Percentiles rank a stretch among this genome's conserved stretches.
Conservation (phyloP, 495 filamentous ascomycete species). For the Pseudoneurospora amorphoporcata region DNA sequence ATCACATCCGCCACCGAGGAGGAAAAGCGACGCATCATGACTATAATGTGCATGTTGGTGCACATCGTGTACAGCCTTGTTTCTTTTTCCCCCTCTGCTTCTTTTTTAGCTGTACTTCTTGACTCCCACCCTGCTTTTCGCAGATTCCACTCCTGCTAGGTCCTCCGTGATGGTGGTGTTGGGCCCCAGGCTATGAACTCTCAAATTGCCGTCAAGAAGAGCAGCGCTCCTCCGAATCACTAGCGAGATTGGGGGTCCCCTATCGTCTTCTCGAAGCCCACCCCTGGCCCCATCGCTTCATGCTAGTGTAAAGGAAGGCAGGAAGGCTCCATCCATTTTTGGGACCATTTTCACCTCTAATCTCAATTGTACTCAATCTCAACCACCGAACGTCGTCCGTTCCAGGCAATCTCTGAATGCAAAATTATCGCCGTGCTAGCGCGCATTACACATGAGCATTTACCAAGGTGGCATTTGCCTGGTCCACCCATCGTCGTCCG, state of each 20-base stretch:
- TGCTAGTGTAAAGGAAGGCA: conserved; percentile 13
- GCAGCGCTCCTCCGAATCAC: conserved; percentile 21
- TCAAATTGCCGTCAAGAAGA: conserved; percentile 23
- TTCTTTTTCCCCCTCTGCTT: conserved; percentile 5
- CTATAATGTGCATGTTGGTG: background rate
- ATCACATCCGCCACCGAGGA: conserved; percentile 3
- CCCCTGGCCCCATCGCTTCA: conserved; percentile 27
- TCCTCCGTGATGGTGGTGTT: background rate
- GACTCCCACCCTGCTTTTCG: conserved; percentile 6
- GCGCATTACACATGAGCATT: background rate
- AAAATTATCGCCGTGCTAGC: background rate
- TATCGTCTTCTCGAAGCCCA: conserved; percentile 23
- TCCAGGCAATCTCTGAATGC: background rate
- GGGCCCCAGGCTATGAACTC: background rate
- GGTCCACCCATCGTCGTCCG: background rate
- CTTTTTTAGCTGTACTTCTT: background rate
- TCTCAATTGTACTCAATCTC: background rate
- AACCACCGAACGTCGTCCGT: background rate
- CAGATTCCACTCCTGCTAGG: conserved; percentile 2
- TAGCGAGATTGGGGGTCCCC: conserved; percentile 33
- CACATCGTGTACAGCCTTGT: conserved; percentile 5
- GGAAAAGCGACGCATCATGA: conserved; percentile 3
- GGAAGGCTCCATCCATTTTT: background rate
- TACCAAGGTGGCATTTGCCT: background rate
- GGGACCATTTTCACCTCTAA: conserved; percentile 2